Base-by-base conservation (phyloP, 1,284 basidiomycete species). In the Cutaneotrichosporon sp. region DNA sequence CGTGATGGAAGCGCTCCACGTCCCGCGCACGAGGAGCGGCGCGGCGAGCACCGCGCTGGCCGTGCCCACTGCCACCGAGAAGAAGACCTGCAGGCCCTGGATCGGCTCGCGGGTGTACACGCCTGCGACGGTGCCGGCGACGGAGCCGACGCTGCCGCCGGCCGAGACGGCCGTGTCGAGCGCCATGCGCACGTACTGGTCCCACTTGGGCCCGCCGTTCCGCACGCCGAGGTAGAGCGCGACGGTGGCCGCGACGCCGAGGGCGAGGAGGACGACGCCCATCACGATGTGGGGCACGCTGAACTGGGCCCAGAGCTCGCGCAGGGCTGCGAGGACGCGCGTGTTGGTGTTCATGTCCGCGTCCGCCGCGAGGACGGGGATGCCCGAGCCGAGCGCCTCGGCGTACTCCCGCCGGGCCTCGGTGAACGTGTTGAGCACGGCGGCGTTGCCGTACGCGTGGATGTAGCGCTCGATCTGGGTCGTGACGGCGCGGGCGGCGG, bases 241-340 rank as follows among this genome's bases (percentile, higher is more conserved):
- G 58, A 76, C 65, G 16, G 77, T 63, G 0, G 77, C 74, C 2
- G 75, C 69, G 0, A 81, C 53, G 52, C 76, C 77, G 16, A 81
- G 63, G 2, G 67, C 70, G 24, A 85, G 77, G 33, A 84, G 72
- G 16, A 68, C 53, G 4, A 84, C 59, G 7, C 85, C 95, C 22
- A 89, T 79, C 3, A 78, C 77, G 82, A 99, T 98, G 13, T 91
- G 82, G 0, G 84, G 72, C 4, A 89, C 81, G 66, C 94, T 91
- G 81, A 99, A 99, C 72, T 91, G 91, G 0, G 97, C 95, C 97
- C 97, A 99, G 56, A 97, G 87, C 24, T 85, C 80, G 8, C 93
- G 87, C 68, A 95, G 94, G 3, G 84, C 84, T 1, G 82, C 80
- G 36, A 97, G 83, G 3, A 90, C 87, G 13, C 83, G 77, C 33